Conservation (phyloP, 2,329 filamentous ascomycete species). For the Rhynchosporium agropyri region DNA sequence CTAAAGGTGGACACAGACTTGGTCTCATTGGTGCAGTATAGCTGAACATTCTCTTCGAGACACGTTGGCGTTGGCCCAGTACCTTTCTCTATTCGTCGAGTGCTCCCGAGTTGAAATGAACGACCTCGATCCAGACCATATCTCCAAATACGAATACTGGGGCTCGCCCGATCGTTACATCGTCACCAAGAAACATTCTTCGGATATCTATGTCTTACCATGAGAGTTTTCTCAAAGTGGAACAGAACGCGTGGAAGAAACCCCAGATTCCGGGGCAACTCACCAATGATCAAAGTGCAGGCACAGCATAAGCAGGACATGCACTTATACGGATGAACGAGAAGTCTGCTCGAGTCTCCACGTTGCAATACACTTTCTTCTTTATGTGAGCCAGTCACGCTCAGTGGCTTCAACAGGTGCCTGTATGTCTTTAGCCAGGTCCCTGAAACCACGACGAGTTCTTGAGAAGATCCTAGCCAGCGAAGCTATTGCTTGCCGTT, state of each 20-base stretch:
- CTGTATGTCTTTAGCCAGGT: conserved; percentile 21
- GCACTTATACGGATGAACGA: not conserved
- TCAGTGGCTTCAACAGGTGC: conserved; percentile 13
- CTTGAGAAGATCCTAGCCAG: not conserved
- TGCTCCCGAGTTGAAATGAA: not conserved
- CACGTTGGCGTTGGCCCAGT: not conserved
- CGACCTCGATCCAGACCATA: not conserved
- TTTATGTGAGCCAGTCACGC: conserved; percentile 13
- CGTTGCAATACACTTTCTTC: conserved; percentile 10
- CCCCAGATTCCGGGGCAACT: not conserved
- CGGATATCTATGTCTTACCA: not conserved
- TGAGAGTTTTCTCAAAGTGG: not conserved
- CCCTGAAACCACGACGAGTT: conserved; percentile 7
- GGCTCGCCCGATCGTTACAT: conserved; percentile 3
- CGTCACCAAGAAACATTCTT: not conserved
- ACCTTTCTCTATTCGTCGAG: not conserved
- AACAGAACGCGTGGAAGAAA: not conserved
- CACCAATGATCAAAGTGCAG: not conserved
- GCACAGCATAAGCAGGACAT: conserved; percentile 11
- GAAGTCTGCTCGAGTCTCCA: conserved; percentile 19
- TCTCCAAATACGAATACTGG: not conserved
- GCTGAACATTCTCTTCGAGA: not conserved
- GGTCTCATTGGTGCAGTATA: not conserved
- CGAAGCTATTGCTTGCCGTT: conserved; percentile 18
- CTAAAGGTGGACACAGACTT: not conserved